Base-by-base conservation (phyloP, 2,329 filamentous ascomycete species). In the Penicillium expansum region DNA sequence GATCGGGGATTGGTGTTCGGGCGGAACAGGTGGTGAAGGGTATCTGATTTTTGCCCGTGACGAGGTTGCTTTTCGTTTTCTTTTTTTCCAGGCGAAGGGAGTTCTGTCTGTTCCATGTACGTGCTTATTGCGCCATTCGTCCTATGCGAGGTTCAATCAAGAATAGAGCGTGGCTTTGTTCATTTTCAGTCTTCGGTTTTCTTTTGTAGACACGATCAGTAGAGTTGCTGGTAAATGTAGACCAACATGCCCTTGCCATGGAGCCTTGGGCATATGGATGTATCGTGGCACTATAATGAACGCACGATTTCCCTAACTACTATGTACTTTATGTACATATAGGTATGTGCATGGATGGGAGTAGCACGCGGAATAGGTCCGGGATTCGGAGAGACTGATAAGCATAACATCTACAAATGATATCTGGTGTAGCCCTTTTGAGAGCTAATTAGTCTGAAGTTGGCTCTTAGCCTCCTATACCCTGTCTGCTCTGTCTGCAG, bases 51-150 rank as follows among this genome's bases (percentile, higher is more conserved):
- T 52, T 62, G 51, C 53, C 57, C 63, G 62, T 62, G 52, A 56
- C 60, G 63, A 61, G 62, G 61, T 63, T 62, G 58, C 63, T 66
- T 61, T 64, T 63, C 64, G 57, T 50, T 59, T 51, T 6, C 16
- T 51, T 55, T 16, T 41, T 32, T 43, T 24, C 20, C 45, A 44
- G 69, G 69, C 68, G 69, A 69, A 65, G 59, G 65, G 68, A 59
- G 64, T 69, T 55, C n/a, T 62, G 43, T 63, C 51, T 67, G 60
- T 63, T 65, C 57, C 54, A 71, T 76, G 71, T 71, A 67, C 65
- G 29, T 56, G 48, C 47, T 61, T 68, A 60, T 65, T 63, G 57
- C 61, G 56, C 47, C 42, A 53, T 66, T 56, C 44, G 56, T 63
- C 55, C 58, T 64, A 56, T 57, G 57, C 53, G 52, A 56, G 52